Percentiles rank a stretch among this genome's conserved stretches.
Conservation (phyloP, 2,329 filamentous ascomycete species). For the Mariannaea sp. region DNA sequence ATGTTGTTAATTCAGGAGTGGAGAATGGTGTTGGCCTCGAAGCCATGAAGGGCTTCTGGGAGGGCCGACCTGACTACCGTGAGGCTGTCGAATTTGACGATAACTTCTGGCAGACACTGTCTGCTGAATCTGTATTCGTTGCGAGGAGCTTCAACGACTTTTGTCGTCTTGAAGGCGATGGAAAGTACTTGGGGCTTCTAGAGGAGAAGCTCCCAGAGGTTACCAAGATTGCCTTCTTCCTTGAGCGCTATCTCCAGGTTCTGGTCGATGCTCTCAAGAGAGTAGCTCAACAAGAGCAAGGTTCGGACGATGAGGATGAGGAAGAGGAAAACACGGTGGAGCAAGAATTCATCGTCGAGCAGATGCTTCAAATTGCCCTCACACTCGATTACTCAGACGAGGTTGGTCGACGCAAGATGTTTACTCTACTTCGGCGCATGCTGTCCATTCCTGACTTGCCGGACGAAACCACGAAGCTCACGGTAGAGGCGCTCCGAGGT, state of each 20-base stretch:
- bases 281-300: constrained; percentile 58
- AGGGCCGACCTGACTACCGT: constrained; percentile 81
- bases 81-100: constrained; percentile 75
- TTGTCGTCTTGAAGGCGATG: constrained; percentile 74
- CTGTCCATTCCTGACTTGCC: constrained; percentile 86
- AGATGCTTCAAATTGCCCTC: constrained; percentile 87
- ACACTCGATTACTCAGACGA: constrained; percentile 98
- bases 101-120: constrained; percentile 78
- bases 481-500: constrained; percentile 78
- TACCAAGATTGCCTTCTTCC: constrained; percentile 83
- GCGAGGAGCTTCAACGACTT: constrained; percentile 94
- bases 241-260: constrained; percentile 77
- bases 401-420: constrained; percentile 94
- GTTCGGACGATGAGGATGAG: constrained; percentile 63
- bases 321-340: constrained; percentile 86
- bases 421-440: constrained; percentile 82
- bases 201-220: constrained; percentile 97
- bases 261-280: constrained; percentile 68
- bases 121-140: constrained; percentile 87
- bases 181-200: constrained; percentile 73
- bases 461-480: constrained; percentile 89
- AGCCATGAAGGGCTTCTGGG: constrained; percentile 97
- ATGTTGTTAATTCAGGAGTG: constrained; percentile 86
- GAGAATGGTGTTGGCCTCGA: constrained; percentile 91
- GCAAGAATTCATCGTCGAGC: constrained; percentile 94